Evolutionary conservation across 2,329 filamentous ascomycete species (phyloP).

Genomic region (Exophiala viscosa): DNA sequence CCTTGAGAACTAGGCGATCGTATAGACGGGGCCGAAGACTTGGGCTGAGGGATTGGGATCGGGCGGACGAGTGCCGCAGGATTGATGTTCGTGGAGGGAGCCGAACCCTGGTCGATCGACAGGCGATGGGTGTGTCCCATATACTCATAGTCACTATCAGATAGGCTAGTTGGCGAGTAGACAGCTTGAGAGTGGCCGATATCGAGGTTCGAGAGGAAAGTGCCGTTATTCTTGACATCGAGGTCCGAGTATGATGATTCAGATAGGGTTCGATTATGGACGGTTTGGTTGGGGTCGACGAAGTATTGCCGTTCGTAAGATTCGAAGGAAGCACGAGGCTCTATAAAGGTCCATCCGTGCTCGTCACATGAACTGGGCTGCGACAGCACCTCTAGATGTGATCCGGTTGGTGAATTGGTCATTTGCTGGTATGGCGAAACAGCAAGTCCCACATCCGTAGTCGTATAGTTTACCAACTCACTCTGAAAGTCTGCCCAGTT

Average conservation of each 20-base stretch:
- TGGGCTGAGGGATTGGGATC: slow-evolving; percentile 51
- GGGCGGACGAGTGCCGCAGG: slow-evolving; percentile 65
- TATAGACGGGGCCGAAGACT: slow-evolving; percentile 53
- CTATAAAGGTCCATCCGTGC: slow-evolving; percentile 80
- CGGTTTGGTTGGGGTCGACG: slow-evolving; percentile 86
- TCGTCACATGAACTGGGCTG: slow-evolving; percentile 75
- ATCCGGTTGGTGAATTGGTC: slow-evolving; percentile 68
- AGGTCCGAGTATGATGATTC: slow-evolving; percentile 77
- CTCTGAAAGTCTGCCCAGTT: slow-evolving; percentile 78
- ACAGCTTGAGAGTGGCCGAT: slow-evolving; percentile 73
- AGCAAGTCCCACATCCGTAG: slow-evolving; percentile 46
- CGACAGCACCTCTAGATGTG: slow-evolving; percentile 81
- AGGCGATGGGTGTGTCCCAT: slow-evolving; percentile 40
- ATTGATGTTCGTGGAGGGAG: slow-evolving; percentile 54
- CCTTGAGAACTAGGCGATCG: slow-evolving; percentile 60
- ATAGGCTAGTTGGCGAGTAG: slow-evolving; percentile 78
- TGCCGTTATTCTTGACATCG: slow-evolving; percentile 55
- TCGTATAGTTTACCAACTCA: slow-evolving; percentile 58
- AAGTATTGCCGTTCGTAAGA: slow-evolving; percentile 64
- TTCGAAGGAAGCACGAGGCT: slow-evolving; percentile 70
- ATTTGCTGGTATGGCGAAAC: slow-evolving; percentile 43
- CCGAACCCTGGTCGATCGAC: slow-evolving; percentile 40
- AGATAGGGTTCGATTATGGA: slow-evolving; percentile 82
- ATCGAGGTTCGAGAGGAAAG: slow-evolving; percentile 74
- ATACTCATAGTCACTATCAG: slow-evolving; percentile 58